Conservation (phyloP, 768 basidiomycete species). For the Gymnopilus junonius region DNA sequence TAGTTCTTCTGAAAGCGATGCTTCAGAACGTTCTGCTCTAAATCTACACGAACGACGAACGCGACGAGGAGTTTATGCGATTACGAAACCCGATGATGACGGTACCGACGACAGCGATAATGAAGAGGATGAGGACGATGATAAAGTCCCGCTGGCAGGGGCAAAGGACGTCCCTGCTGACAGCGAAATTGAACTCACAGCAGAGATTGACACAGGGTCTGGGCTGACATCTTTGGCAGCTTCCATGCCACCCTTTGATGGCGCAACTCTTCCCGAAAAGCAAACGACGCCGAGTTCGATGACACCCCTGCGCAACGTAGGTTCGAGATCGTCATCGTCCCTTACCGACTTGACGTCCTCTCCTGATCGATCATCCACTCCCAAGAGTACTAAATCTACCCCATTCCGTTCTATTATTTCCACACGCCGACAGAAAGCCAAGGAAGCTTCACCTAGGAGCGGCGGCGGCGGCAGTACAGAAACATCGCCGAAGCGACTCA, state of each 20-base stretch:
- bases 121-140: slow-evolving; percentile 48
- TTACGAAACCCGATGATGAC: slow-evolving; percentile 60
- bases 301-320: slow-evolving; percentile 37
- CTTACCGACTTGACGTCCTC: slow-evolving; percentile 46
- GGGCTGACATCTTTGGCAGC: slow-evolving; percentile 48
- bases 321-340: slow-evolving; percentile 42
- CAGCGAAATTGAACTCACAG: slow-evolving; percentile 58
- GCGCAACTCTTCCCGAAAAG: slow-evolving; percentile 31
- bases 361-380: slow-evolving; percentile 32
- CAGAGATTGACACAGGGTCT: slow-evolving; percentile 52
- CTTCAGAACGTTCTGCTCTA: slow-evolving; percentile 40
- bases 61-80: slow-evolving; percentile 80
- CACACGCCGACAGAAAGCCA: slow-evolving; percentile 59
- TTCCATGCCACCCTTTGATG: slow-evolving; percentile 37
- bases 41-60: slow-evolving; percentile 84
- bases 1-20: slow-evolving; percentile 45
- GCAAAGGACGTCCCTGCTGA: slow-evolving; percentile 50
- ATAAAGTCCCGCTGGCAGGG: slow-evolving; percentile 47
- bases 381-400: slow-evolving; percentile 36
- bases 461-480: slow-evolving; percentile 17
- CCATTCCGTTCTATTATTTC: slow-evolving; percentile 62
- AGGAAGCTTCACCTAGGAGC: slow-evolving; percentile 23
- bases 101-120: slow-evolving; percentile 68
- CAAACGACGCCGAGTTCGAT: slow-evolving; percentile 30
- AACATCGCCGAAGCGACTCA: slow-evolving; percentile 32